Evolutionary conservation across 2,329 filamentous ascomycete species (phyloP), one percentile per base, ranked within the genome.

Genomic region (Claviceps arundinis): DNA sequence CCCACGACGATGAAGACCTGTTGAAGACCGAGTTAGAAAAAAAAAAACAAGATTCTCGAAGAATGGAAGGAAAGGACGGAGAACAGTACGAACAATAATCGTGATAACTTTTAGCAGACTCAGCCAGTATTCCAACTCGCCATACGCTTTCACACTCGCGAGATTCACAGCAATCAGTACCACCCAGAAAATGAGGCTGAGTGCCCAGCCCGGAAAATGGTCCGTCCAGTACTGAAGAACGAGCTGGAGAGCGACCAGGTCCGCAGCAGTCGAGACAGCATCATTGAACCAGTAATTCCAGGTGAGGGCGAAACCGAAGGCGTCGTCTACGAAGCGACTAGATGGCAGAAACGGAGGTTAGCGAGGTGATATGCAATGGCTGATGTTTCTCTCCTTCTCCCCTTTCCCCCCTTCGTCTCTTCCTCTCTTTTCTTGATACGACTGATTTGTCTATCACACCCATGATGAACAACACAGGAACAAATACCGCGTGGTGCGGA

Each of bases 251-350:
- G 66, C 66, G 19, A 83, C 77, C 26, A 84, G 65, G 64, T 85
- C 81, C 0, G 78, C 70, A 0, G 80, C 81, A 1, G 65, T 68
- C 0, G 66, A 68, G 0, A 69, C 65, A 26, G 80, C 80, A 64
- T 84, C 79, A 61, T 84, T 83, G 59, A 83, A 82, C 80, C 80
- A 84, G 62, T 78, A 79, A 57, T 79, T 80, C 76, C 75, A 79
- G 0, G 75, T 77, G 34, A 77, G 61, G 3, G 75, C 74, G 55
- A 78, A 78, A 1, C 75, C 75, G 56, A 76, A 72, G 1, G 74
- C 71, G 57, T 76, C 73, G 57, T 78, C 75, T 11, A 78, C 71
- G 53, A 74, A 78, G 47, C 75, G 70, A 9, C 66, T 63, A 38
- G 42, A 11, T 11, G 3, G 5, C 9, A 4, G 44, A 22, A 6